Evolutionary conservation across 345 rosid species (phyloP), one percentile per base, ranked within the genome.

Genomic region (Eucalyptus tenuipes): DNA sequence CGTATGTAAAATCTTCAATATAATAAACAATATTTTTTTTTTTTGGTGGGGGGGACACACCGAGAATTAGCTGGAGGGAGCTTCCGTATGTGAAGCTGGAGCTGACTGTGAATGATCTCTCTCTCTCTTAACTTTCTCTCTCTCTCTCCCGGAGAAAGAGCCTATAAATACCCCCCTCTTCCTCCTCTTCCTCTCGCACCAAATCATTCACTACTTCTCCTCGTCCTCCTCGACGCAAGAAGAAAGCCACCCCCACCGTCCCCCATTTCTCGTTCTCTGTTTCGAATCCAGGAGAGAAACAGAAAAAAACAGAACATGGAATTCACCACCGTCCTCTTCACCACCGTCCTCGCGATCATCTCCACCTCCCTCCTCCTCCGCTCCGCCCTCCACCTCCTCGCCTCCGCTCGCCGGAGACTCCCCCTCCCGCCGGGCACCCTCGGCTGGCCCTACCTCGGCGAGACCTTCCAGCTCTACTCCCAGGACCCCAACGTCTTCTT

Each of bases 371-470:
- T 68, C 17, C 85, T 90, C 22, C 52, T 87, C 29, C 64, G 86
- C 37, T 42, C 79, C 31, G 52, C 88, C 40, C 86, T 71, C 50
- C 85, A 29, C 79, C 85, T 48, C 87, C 4, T 31, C 75, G 16
- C 89, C 55, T 88, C 87, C 85, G 44, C 79, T 13, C 68, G 45
- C 86, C 86, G 79, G 40, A 87, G 11, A 31, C 85, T 90, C 22
- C 90, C 91, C 86, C 92, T 94, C 42, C 95, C 96, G 7, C 96
- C 96, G 11, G 96, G 96, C 31, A 93, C 95, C 87, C 68, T 94
- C 89, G 96, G 96, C 3, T 94, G 93, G 94, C 96, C 96, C 48
- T 92, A 87, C 75, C n/a, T 94, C 22, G 96, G 96, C 16, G 94
- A 94, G 90, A 93, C 95, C 81, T 90, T 92, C 49, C 92, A 90